Evolutionary conservation across 768 basidiomycete species (phyloP).

Genomic region (Agaricus subrufescens): DNA sequence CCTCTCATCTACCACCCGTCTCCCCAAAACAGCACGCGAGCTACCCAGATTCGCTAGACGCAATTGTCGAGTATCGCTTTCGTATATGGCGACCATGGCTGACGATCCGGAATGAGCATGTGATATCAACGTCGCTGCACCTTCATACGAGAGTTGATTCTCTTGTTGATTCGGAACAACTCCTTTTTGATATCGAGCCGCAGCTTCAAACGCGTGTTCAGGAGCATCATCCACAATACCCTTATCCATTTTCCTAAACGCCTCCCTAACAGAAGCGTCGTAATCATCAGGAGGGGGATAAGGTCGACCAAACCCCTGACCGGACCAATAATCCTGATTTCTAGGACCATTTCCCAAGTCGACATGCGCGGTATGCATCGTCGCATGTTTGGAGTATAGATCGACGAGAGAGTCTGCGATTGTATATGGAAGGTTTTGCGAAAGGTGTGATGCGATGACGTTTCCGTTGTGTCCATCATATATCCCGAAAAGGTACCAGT

Average conservation of each 20-base stretch:
- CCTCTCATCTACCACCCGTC: constrained; percentile 21
- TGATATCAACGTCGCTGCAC: constrained; percentile 24
- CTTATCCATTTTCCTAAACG: constrained; percentile 36
- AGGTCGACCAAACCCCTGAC: constrained; percentile 10
- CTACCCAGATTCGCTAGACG: constrained; percentile 43
- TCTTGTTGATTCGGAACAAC: not conserved
- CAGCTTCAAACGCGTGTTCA: constrained; percentile 18
- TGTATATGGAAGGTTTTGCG: constrained; percentile 23
- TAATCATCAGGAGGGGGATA: constrained; percentile 24
- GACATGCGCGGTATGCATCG: constrained; percentile 9
- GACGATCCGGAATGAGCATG: constrained; percentile 36
- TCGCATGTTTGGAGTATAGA: constrained; percentile 17
- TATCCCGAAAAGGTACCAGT: constrained; percentile 22
- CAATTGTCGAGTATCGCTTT: constrained; percentile 30
- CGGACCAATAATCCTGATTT: not conserved
- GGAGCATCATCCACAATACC: constrained; percentile 32
- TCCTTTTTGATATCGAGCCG: constrained; percentile 7
- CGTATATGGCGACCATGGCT: constrained; percentile 41
- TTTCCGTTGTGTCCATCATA: constrained; percentile 28
- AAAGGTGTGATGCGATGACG: constrained; percentile 27
- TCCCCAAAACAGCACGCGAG: constrained; percentile 44
- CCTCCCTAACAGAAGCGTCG: constrained; percentile 28
- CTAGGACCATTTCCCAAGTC: constrained; percentile 10
- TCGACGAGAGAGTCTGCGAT: constrained; percentile 21
- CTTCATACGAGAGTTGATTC: constrained; percentile 17